These are phyloP conservation scores for Termitomyces sp. DNA, from an alignment of 768 basidiomycete species.

Conservation along the genomic window DNA sequence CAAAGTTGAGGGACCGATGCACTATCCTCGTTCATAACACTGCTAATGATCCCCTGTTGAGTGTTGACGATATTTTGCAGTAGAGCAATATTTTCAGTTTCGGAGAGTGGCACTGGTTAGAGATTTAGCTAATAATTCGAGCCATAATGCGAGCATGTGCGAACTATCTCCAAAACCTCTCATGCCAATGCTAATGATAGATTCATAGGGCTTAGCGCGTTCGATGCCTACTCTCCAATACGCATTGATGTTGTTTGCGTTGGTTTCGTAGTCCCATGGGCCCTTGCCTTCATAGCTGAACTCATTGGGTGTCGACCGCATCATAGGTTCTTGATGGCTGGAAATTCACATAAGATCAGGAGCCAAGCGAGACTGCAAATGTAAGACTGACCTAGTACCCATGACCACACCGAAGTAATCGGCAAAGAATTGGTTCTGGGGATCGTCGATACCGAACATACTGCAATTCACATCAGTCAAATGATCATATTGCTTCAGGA, in stretches of 20 bases:
- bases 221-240: slow-evolving; percentile 62
- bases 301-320: slow-evolving; percentile 67
- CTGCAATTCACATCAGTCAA: slow-evolving; percentile 19
- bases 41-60: slow-evolving; percentile 55
- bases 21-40: slow-evolving; percentile 43
- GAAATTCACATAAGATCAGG: neutral
- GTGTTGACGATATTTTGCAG: slow-evolving; percentile 55
- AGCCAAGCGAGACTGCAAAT: neutral
- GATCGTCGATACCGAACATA: slow-evolving; percentile 59
- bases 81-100: slow-evolving; percentile 44
- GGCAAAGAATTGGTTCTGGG: slow-evolving; percentile 57
- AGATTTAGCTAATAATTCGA: neutral
- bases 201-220: slow-evolving; percentile 58
- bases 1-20: slow-evolving; percentile 62
- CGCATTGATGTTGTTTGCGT: slow-evolving; percentile 49
- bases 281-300: slow-evolving; percentile 56
- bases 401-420: slow-evolving; percentile 66
- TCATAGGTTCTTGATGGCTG: slow-evolving; percentile 74
- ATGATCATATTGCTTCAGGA: neutral
- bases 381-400: slow-evolving; percentile 51
- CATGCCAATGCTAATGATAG: slow-evolving; percentile 67
- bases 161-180: slow-evolving; percentile 55
- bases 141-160: slow-evolving; percentile 10
- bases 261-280: slow-evolving; percentile 59
- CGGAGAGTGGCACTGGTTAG: slow-evolving; percentile 46